These are phyloP conservation scores for Neodidymelliopsis sp. DNA, from an alignment of 2,329 filamentous ascomycete genomes.

Conservation along the genomic window DNA sequence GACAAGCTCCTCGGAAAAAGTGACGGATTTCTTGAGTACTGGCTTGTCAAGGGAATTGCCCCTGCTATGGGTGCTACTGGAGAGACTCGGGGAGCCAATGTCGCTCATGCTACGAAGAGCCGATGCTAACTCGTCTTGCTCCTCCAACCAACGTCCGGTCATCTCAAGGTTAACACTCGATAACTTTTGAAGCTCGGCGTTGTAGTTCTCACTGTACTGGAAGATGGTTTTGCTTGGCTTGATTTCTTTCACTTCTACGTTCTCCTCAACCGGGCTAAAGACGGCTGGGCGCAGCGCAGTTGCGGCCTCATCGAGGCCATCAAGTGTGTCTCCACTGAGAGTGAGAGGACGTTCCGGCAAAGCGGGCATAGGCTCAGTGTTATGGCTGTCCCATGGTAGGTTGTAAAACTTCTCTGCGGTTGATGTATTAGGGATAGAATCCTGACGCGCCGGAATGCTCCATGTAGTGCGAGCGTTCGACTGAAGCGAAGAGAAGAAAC, in stretches of 20 bases:
- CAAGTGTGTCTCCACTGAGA: constrained; percentile 45
- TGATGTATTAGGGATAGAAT: constrained; percentile 77
- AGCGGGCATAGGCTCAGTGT: constrained; percentile 25
- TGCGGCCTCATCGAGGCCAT: constrained; percentile 41
- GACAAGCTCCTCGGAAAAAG: constrained; percentile 64
- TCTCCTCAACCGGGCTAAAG: constrained; percentile 47
- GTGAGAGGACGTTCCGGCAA: constrained; percentile 32
- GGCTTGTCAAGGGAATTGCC: constrained; percentile 50
- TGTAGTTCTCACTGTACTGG: constrained; percentile 79
- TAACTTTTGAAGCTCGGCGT: constrained; percentile 73
- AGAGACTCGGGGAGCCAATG: constrained; percentile 51
- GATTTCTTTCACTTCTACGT: constrained; percentile 61
- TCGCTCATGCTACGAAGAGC: constrained; percentile 66
- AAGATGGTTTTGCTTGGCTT: constrained; percentile 70
- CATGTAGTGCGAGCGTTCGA: constrained; percentile 80
- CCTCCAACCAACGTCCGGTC: constrained; percentile 84
- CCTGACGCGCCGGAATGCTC: constrained; percentile 62
- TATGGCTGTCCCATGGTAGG: constrained; percentile 70
- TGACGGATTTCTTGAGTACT: constrained; percentile 73
- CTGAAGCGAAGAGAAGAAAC: constrained; percentile 88
- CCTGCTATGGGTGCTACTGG: constrained; percentile 41
- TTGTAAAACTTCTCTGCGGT: constrained; percentile 94
- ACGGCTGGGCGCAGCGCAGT: constrained; percentile 42
- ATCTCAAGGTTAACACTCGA: constrained; percentile 80
- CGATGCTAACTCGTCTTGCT: constrained; percentile 79